Evolutionary conservation across 2,329 filamentous ascomycete species (phyloP).

Genomic region (Fusarium burgessii): DNA sequence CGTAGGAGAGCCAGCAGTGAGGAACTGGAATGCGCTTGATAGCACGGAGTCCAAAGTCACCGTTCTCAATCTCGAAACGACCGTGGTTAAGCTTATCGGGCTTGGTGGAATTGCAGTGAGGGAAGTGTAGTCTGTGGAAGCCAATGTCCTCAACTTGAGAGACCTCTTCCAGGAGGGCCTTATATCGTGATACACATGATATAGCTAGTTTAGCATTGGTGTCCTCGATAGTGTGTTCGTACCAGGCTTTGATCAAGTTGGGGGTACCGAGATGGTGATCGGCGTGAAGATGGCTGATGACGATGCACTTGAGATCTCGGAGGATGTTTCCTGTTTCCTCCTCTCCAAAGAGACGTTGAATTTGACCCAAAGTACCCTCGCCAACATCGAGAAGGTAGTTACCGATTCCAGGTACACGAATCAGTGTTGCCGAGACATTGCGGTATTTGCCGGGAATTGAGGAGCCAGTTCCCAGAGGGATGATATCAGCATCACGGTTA

Average conservation of each 20-base stretch:
- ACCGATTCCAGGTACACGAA: slow-evolving; percentile 87
- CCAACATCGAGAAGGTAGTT: slow-evolving; percentile 92
- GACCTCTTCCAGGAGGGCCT: slow-evolving; percentile 83
- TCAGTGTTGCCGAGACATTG: slow-evolving; percentile 90
- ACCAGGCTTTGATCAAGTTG: slow-evolving; percentile 87
- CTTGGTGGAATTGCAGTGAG: slow-evolving; percentile 42
- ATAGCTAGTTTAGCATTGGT: slow-evolving; percentile 67
- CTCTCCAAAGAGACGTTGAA: slow-evolving; percentile 77
- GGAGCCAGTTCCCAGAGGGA: slow-evolving; percentile 91
- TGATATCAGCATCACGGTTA: slow-evolving; percentile 81
- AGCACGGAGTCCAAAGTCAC: slow-evolving; percentile 70
- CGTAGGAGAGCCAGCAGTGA: slow-evolving; percentile 85
- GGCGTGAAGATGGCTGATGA: slow-evolving; percentile 95
- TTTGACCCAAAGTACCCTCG: slow-evolving; percentile 90
- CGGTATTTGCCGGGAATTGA: slow-evolving; percentile 91
- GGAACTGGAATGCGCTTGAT: slow-evolving; percentile 76
- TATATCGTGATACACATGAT: slow-evolving; percentile 78
- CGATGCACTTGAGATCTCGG: slow-evolving; percentile 82
- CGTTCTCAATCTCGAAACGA: slow-evolving; percentile 54
- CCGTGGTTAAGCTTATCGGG: slow-evolving; percentile 48
- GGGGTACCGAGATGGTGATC: slow-evolving; percentile 92
- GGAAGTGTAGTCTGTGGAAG: slow-evolving; percentile 63
- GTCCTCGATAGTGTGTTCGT: slow-evolving; percentile 62
- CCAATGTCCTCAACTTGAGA: slow-evolving; percentile 81
- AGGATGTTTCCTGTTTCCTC: slow-evolving; percentile 77